These are phyloP conservation scores for Leavenworthia alabamica DNA, from an alignment of 345 rosid genomes.

Conservation along the genomic window DNA sequence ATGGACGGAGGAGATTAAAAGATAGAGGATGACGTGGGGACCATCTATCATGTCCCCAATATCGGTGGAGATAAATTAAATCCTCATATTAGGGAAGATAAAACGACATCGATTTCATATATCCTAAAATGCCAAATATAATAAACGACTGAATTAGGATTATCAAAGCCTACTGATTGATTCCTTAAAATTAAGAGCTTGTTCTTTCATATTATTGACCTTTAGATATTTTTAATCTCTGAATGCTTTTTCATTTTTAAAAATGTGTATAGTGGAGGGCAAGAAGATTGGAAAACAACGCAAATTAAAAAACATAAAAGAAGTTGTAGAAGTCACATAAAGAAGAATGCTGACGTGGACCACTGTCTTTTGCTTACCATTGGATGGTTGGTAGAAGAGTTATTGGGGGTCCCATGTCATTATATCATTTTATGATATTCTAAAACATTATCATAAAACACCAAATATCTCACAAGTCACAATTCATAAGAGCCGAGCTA, in stretches of 20 bases:
- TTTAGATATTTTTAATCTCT: background rate
- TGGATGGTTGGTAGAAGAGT: slow-evolving; percentile 23
- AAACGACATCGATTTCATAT: background rate
- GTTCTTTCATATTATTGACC: background rate
- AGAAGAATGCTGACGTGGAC: slow-evolving; percentile 20
- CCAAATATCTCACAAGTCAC: background rate
- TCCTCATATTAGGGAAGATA: slow-evolving; percentile 12
- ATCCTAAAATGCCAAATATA: background rate
- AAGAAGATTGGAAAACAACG: background rate
- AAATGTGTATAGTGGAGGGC: background rate
- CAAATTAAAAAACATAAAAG: background rate
- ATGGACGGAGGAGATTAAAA: background rate
- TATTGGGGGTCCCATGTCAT: slow-evolving; percentile 2
- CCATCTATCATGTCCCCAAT: slow-evolving; percentile 19
- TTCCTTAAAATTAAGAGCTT: background rate
- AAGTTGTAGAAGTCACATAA: background rate
- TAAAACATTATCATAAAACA: slow-evolving; percentile 11
- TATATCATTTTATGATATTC: background rate
- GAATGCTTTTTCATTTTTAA: background rate
- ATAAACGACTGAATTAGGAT: background rate
- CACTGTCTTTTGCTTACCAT: slow-evolving; percentile 20
- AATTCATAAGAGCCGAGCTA: background rate
- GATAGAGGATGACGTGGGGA: slow-evolving; percentile 13
- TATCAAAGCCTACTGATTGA: background rate
- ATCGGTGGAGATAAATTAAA: slow-evolving; percentile 19